Evolutionary conservation across 352 stramenopile genomes (phyloP).

Genomic region (Phytophthora lateralis): DNA sequence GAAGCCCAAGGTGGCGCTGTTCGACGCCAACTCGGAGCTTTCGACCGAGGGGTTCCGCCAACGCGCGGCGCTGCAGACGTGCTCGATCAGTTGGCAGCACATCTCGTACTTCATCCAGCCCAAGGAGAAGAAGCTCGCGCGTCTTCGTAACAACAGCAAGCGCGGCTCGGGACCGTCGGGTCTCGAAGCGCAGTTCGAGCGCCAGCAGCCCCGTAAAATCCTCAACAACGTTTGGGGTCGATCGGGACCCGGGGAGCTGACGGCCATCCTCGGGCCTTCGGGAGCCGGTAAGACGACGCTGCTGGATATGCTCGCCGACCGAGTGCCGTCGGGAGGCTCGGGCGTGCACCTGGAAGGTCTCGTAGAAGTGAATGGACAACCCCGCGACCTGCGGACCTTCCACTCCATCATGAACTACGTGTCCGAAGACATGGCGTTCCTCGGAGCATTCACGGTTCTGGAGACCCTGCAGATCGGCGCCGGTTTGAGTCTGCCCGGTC

Average conservation of each 20-base stretch:
- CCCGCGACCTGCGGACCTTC: slow-evolving; percentile 49
- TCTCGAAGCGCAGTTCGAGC: slow-evolving; percentile 40
- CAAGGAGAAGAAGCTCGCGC: slow-evolving; percentile 22
- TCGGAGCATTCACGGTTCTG: slow-evolving; percentile 73
- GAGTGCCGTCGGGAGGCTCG: slow-evolving; percentile 39
- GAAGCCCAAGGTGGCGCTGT: slow-evolving; percentile 42
- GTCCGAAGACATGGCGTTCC: slow-evolving; percentile 63
- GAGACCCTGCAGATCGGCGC: slow-evolving; percentile 80
- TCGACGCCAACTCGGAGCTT: slow-evolving; percentile 36
- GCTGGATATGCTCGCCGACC: slow-evolving; percentile 69
- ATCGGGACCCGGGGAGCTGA: slow-evolving; percentile 66
- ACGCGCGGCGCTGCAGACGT: slow-evolving; percentile 44
- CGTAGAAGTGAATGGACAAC: slow-evolving; percentile 65
- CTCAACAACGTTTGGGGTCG: slow-evolving; percentile 70
- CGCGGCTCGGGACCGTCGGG: slow-evolving; percentile 28
- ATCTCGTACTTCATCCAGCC: slow-evolving; percentile 62
- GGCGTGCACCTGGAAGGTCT: slow-evolving; percentile 50
- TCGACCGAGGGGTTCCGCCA: slow-evolving; percentile 39
- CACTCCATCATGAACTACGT: slow-evolving; percentile 78
- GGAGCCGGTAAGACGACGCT: slow-evolving; percentile 73
- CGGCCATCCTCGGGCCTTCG: slow-evolving; percentile 72
- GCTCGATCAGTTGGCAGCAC: slow-evolving; percentile 72
- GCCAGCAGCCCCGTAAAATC: slow-evolving; percentile 54
- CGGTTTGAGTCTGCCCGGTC: slow-evolving; percentile 52
- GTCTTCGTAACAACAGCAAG: slow-evolving; percentile 32